Conservation (phyloP, 2,329 filamentous ascomycete genomes). For the Sporothrix mexicana region DNA sequence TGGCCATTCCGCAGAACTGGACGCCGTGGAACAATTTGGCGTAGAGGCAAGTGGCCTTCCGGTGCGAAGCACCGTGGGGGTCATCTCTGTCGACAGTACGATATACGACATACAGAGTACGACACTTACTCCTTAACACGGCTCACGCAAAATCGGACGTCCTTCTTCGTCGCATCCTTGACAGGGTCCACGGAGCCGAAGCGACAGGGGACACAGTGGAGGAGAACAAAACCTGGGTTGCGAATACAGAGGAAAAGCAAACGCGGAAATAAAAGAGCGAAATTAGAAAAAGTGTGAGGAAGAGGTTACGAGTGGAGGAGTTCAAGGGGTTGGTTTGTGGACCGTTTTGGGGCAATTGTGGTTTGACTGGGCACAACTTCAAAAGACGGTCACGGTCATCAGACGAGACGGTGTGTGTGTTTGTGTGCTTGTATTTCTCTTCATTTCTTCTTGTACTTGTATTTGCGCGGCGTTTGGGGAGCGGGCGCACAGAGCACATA, state of each 20-base stretch:
- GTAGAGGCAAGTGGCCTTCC: not conserved
- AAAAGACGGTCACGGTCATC: not conserved
- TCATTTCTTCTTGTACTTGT: no score
- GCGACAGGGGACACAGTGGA: not conserved
- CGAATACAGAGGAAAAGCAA: not conserved
- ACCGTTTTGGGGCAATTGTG: not conserved
- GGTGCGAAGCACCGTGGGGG: not conserved
- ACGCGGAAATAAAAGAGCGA: no score
- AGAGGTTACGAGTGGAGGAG: no score
- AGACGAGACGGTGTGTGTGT: not conserved
- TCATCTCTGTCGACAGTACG: not conserved
- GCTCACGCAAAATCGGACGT: not conserved
- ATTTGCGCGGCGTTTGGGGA: not conserved
- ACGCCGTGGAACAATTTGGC: constrained; percentile 37
- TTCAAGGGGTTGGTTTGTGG: constrained; percentile 2
- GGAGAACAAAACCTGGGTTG: not conserved
- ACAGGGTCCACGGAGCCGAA: not conserved
- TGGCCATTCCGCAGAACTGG: constrained; percentile 60
- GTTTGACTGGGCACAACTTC: constrained; percentile 7
- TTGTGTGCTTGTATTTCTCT: not conserved
- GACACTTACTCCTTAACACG: no score
- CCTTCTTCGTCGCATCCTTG: not conserved
- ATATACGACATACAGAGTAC: no score
- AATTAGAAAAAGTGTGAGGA: no score
- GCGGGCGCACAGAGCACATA: not conserved